Base-by-base conservation (phyloP, 257 asterid genomes). In the Penstemon eatonii region DNA sequence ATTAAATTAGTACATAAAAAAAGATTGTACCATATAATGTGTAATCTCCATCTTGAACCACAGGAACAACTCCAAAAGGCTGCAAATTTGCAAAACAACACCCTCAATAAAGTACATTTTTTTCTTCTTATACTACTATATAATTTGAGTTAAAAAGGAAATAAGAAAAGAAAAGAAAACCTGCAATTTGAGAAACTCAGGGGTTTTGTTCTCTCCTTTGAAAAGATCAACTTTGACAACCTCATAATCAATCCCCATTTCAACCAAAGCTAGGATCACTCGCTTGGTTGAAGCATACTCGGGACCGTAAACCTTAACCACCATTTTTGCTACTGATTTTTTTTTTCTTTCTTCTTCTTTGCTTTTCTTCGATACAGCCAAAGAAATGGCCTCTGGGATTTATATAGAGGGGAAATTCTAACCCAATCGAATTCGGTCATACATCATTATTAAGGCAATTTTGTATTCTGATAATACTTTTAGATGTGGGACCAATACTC, bases 21-120 rank as follows among this genome's bases (percentile, higher is more conserved):
- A 13, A 5, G 1, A 4, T 11, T 60, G 0, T 71, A 84, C 87
- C 87, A 58, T 68, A 84, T 68, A 84, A 76, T 45, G 76, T 80
- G 75, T 68, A 75, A 63, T 84, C 89, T 42, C 87, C 89, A 72
- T 84, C 89, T 72, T 71, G 77, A 40, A 81, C 60, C 9, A 75
- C 86, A 59, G 87, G 87, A 57, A 75, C 56, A 54, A 3, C 59
- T 5, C 87, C 87, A 60, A 84, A 84, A 13, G 89, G 89, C 89
- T 84, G 85, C 73, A 67, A 47, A 19, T 8, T 41, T 56, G 18
- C 52, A 60, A 43, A 8, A n/a, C 39, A 41, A 67, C 12, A 71
- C 41, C 42, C 6, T 44, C 19, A 25, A 25, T 25, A 25, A 25
- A 25, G 33, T 25, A 2, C 47, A 37, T n/a, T 4, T 43, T 19